Evolutionary conservation across 2,329 filamentous ascomycete species (phyloP), one percentile per base, ranked within the genome.

Genomic region (Colletotrichum falcatum): DNA sequence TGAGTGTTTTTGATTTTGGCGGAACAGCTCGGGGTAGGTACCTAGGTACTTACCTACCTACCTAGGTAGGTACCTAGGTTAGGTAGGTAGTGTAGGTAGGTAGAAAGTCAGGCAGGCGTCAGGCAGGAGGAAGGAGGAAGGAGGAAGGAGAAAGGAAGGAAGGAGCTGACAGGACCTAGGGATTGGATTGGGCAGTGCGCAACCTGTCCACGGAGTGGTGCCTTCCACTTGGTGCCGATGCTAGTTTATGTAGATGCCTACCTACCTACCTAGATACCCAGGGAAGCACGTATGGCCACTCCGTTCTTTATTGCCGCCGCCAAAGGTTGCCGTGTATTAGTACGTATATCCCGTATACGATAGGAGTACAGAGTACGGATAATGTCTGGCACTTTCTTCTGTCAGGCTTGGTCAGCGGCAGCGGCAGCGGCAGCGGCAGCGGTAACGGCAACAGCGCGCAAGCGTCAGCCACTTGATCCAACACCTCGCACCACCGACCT

Each of bases 341-440:
- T 33, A 33, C 30, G 30, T 33, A 4, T 33, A 7, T 7, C 30
- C 3, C 7, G 30, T 33, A 3, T 33, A 3, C 30, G 30, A 7
- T 33, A 33, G 30, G 30, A 4, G 7, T 33, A 3, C 30, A n/a
- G n/a, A n/a, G n/a, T n/a, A n/a, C n/a, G n/a, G n/a, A n/a, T n/a
- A n/a, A 26, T 61, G 30, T 30, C 59, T 39, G 18, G 30, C 35
- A 35, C 26, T 26, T 46, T 30, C 23, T 48, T 66, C 62, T 54
- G 63, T 33, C 62, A 53, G 63, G 56, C 66, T 70, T 66, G 62
- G 63, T 61, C 48, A 70, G 62, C 62, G n/a, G 33, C 28, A 53
- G 58, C 16, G 35, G 44, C 48, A 59, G 49, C 39, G 35, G 68
- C 59, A 48, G 28, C 39, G 37, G 44, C 46, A 42, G 30, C 66